A percentile compares a stretch with the other conserved stretches of the same genome.
Conservation (phyloP, 2,329 filamentous ascomycete genomes). For the Apiospora hydei region DNA sequence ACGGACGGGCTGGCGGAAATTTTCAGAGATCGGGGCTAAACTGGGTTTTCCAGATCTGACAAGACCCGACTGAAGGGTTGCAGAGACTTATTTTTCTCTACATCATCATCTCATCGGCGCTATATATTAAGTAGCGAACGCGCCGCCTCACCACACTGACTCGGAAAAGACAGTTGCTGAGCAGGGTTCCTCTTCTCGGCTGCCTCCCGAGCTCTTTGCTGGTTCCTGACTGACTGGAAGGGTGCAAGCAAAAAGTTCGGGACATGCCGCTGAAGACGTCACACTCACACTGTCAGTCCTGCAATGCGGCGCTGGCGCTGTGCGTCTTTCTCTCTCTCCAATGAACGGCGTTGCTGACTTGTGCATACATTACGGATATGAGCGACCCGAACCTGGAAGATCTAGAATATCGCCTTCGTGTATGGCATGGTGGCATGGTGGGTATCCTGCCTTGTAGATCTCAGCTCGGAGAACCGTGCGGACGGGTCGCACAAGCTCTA, state of each 20-base stretch:
- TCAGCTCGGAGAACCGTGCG: slow-evolving; percentile 1
- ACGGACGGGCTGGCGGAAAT: neutral
- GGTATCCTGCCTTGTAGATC: neutral
- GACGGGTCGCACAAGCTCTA: neutral
- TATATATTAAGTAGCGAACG: neutral
- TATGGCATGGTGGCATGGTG: neutral
- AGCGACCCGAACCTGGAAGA: neutral
- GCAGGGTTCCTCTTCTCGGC: neutral
- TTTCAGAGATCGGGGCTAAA: neutral
- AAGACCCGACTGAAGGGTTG: neutral
- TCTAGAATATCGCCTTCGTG: neutral
- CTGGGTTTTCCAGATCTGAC: neutral
- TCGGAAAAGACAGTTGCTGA: neutral
- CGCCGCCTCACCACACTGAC: neutral
- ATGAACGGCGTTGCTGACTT: neutral
- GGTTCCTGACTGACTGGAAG: neutral
- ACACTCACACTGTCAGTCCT: neutral
- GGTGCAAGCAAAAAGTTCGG: neutral
- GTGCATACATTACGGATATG: neutral
- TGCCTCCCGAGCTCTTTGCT: neutral
- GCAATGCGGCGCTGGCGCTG: neutral
- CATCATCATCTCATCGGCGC: neutral
- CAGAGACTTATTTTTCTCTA: neutral
- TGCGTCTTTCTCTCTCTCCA: no score
- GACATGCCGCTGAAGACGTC: neutral